These are phyloP conservation scores for Penicillium sp. DNA, from an alignment of 2,329 filamentous ascomycete genomes.

Conservation along the genomic window DNA sequence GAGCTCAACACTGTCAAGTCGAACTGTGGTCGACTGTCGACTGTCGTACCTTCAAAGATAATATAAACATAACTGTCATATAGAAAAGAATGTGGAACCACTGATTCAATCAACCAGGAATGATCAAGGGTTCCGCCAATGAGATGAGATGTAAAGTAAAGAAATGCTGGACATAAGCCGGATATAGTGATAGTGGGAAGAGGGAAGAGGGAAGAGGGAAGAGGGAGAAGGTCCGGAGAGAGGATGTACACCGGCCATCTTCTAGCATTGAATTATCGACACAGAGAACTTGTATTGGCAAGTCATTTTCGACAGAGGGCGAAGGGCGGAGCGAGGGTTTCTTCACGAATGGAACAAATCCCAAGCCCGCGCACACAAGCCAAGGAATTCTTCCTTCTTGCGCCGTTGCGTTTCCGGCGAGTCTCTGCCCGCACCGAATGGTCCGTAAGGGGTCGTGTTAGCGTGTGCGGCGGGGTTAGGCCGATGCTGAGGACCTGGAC, in stretches of 20 bases:
- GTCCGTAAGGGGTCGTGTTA: constrained; percentile 59
- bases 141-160: no score
- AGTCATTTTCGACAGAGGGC: neutral
- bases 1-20: constrained; percentile 8
- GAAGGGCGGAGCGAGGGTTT: neutral
- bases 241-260: neutral
- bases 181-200: no score
- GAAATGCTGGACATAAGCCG: no score
- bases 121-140: neutral
- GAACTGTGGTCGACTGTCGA: no score
- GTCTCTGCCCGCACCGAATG: constrained; percentile 80
- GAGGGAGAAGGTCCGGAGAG: neutral
- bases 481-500: constrained; percentile 57
- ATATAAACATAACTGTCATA: constrained; percentile 28
- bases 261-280: neutral
- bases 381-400: constrained; percentile 92
- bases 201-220: neutral
- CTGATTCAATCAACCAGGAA: constrained; percentile 17
- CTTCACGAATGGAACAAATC: constrained; percentile 90
- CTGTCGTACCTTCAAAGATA: constrained; percentile 19
- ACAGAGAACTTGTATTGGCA: neutral
- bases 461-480: constrained; percentile 40
- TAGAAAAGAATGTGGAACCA: constrained; percentile 5
- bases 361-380: constrained; percentile 87
- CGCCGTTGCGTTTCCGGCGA: constrained; percentile 79